Conservation (phyloP, 2,329 filamentous ascomycete species). For the Botrytis squamosa region DNA sequence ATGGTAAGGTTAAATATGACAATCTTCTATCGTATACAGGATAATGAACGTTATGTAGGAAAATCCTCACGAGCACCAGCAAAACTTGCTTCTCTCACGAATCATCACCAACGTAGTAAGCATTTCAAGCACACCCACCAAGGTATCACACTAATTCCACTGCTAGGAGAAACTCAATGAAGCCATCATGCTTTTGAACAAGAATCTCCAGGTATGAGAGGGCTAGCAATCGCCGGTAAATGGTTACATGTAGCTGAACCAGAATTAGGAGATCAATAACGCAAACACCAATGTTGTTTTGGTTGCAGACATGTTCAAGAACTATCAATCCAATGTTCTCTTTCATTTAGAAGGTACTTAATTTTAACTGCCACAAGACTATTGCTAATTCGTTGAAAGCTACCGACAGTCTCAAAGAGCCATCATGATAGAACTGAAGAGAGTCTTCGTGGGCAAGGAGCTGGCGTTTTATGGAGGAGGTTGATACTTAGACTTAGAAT, state of each 20-base stretch:
- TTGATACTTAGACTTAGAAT: not conserved
- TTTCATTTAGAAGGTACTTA: conserved; percentile 89
- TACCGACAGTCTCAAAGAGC: conserved; percentile 80
- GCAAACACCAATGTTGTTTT: conserved; percentile 99
- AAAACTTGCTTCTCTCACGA: conserved; percentile 86
- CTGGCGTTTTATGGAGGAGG: not conserved
- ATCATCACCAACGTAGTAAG: conserved; percentile 97
- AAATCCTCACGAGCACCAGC: conserved; percentile 95
- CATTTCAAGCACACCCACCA: not conserved
- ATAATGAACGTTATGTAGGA: conserved; percentile 54
- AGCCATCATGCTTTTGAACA: conserved; percentile 88
- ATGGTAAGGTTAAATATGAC: conserved; percentile 23
- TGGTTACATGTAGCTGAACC: conserved; percentile 4
- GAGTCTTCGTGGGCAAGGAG: not conserved
- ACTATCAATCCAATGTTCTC: conserved; percentile 96
- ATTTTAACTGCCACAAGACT: conserved; percentile 14
- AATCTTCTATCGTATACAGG: not conserved
- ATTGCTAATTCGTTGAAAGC: conserved; percentile 49
- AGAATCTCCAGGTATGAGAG: conserved; percentile 72
- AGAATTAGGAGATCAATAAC: conserved; percentile 83
- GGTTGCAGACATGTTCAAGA: conserved; percentile 99
- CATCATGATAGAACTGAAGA: conserved; percentile 49
- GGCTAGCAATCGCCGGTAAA: not conserved
- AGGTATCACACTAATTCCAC: conserved; percentile 18
- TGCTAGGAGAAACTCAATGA: conserved; percentile 94